Base-by-base conservation (phyloP, 352 stramenopile species). In the Pythium volutum region DNA sequence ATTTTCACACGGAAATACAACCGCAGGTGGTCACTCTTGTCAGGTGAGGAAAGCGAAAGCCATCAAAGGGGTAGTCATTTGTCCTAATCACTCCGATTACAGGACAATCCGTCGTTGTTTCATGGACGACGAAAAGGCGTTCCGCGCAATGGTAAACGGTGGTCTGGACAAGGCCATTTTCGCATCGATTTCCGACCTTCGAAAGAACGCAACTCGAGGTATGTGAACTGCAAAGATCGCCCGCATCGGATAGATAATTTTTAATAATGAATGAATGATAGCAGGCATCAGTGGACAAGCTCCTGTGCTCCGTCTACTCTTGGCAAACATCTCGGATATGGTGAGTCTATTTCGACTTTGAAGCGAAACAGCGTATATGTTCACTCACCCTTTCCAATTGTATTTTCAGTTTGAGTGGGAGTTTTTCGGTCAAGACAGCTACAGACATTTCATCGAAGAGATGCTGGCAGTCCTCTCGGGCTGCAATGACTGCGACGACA, bases 351-450 rank as follows among this genome's bases (percentile, higher is more conserved):
- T 23, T 41, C 20, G 42, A 22, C 7, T 26, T 8, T 3, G 22
- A n/a, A 42, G 22, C 16, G 20, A 10, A 4, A 15, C 29, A 41
- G 15, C 14, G 16, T 7, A 54, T 8, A 48, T 3, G 29, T 16
- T 41, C 14, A 41, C 47, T 16, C 3, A 41, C 10, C 9, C 23
- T 20, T 34, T n/a, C 20, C 36, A 38, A 38, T 18, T 22, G 27
- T 6, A 20, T 43, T 18, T 16, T 23, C 22, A 79, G 71, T 76
- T 79, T 51, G 69, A 79, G 42, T 79, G 71, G 71, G 69, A 79
- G 6, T 75, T 76, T 34, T 79, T 79, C 29, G 71, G 34, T 5
- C 18, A 57, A 1, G 23, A 27, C 4, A 29, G 62, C n/a, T 75
- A 70, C 34, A 26, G 12, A 4, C 31, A 22, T 2, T 76, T 71